Evolutionary conservation across 2,329 filamentous ascomycete genomes (phyloP).

Genomic region (Uncinocarpus reesii): DNA sequence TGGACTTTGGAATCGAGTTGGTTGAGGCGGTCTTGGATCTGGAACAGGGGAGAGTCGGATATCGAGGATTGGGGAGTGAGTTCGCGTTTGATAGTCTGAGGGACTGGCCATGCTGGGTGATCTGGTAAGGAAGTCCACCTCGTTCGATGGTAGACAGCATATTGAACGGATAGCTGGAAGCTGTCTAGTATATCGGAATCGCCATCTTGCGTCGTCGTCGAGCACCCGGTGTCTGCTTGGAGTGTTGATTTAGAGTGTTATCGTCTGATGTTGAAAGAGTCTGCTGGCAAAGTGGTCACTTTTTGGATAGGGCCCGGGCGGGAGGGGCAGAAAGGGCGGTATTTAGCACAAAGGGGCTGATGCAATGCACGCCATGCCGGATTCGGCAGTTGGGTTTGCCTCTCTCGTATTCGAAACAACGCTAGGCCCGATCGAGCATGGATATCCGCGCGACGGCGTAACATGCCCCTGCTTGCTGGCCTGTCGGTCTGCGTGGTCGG

Average conservation of each 20-base stretch:
- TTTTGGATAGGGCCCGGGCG: background rate
- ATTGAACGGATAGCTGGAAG: background rate
- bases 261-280: background rate
- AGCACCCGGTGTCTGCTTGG: background rate
- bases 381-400: background rate
- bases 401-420: conserved; percentile 4
- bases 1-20: conserved; percentile 31
- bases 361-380: conserved; percentile 1
- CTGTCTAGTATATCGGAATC: background rate
- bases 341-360: conserved; percentile 1
- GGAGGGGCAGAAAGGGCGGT: background rate
- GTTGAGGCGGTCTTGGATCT: conserved; percentile 32
- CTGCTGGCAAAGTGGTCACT: background rate
- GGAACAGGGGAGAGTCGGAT: conserved; percentile 28
- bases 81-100: conserved; percentile 28
- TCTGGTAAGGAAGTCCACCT: conserved; percentile 29
- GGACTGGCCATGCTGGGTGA: conserved; percentile 32
- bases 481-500: too few species aligned
- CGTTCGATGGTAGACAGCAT: conserved; percentile 23
- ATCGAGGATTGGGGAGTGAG: conserved; percentile 25
- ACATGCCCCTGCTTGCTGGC: too few species aligned
- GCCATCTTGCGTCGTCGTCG: background rate
- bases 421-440: conserved; percentile 7
- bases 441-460: too few species aligned
- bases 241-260: background rate